Evolutionary conservation across 2,329 filamentous ascomycete genomes (phyloP).

Genomic region (Zasmidium angulare): DNA sequence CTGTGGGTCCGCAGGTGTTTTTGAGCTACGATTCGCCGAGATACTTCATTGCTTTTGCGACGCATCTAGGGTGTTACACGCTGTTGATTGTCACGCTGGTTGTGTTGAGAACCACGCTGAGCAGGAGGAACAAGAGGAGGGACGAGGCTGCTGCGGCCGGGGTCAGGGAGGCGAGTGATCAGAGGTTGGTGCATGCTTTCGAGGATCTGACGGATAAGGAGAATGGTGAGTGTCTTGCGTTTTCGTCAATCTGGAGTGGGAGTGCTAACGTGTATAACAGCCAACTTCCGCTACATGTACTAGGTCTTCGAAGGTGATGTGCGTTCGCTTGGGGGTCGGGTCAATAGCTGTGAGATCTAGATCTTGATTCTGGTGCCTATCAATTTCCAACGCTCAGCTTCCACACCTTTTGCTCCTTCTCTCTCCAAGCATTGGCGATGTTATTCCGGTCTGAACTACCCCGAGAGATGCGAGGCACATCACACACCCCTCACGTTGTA

Average conservation of each 20-base stretch:
- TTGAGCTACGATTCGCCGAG: slow-evolving; percentile 59
- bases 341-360: background rate
- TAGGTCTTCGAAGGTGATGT: background rate
- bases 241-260: background rate
- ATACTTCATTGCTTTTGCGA: slow-evolving; percentile 69
- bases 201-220: slow-evolving; percentile 35
- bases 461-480: background rate
- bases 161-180: slow-evolving; percentile 24
- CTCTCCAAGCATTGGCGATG: background rate
- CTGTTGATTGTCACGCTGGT: slow-evolving; percentile 44
- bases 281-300: slow-evolving; percentile 4
- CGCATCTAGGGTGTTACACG: slow-evolving; percentile 69
- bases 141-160: slow-evolving; percentile 32
- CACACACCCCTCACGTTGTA: background rate
- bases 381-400: too few species aligned
- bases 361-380: too few species aligned
- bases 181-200: slow-evolving; percentile 33
- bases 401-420: background rate
- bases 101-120: slow-evolving; percentile 42
- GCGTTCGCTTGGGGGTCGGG: background rate
- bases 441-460: background rate
- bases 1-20: slow-evolving; percentile 67
- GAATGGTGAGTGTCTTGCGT: slow-evolving; percentile 24
- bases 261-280: background rate
- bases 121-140: slow-evolving; percentile 41